phyloP scores from a whole-genome alignment of 768 basidiomycete species.

The Mrakia hoshinonis region DNA sequence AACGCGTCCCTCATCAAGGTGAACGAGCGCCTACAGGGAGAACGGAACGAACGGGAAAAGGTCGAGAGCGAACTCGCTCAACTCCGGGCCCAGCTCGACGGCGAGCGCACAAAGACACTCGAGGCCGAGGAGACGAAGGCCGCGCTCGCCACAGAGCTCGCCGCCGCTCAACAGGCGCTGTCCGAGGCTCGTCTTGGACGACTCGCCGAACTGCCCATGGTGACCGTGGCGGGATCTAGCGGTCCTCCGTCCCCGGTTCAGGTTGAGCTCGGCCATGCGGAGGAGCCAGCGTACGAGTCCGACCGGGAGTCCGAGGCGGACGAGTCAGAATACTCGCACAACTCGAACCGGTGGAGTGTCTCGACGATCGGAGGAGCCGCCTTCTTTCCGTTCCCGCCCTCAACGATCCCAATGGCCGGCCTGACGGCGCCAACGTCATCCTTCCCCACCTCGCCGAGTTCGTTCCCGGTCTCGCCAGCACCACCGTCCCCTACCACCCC shows the following conservation, averaged over 20 bases:
- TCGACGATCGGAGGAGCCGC: background rate
- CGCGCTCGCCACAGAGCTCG: background rate
- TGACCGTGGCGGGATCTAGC: too few relatives aligned
- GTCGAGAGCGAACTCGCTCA: background rate
- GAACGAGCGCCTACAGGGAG: background rate
- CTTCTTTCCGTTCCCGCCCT: constrained; percentile 1
- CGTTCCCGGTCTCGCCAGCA: background rate
- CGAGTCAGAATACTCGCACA: background rate
- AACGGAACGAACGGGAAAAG: background rate
- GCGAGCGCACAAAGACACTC: background rate
- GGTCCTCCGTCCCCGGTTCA: too few relatives aligned
- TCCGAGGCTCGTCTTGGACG: background rate
- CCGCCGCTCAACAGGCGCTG: background rate
- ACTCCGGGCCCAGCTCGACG: background rate
- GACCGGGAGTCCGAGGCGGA: too few relatives aligned
- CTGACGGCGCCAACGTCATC: background rate
- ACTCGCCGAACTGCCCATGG: background rate
- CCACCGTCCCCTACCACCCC: background rate
- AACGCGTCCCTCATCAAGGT: background rate
- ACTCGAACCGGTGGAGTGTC: background rate
- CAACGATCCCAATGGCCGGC: background rate
- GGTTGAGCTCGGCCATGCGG: too few relatives aligned
- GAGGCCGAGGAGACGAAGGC: background rate
- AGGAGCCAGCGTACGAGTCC: too few relatives aligned
- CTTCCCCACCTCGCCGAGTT: background rate